A percentile compares a stretch with the other conserved stretches of the same genome.
Conservation (phyloP, 2,329 filamentous ascomycete species). For the Colletotrichum eleusines region DNA sequence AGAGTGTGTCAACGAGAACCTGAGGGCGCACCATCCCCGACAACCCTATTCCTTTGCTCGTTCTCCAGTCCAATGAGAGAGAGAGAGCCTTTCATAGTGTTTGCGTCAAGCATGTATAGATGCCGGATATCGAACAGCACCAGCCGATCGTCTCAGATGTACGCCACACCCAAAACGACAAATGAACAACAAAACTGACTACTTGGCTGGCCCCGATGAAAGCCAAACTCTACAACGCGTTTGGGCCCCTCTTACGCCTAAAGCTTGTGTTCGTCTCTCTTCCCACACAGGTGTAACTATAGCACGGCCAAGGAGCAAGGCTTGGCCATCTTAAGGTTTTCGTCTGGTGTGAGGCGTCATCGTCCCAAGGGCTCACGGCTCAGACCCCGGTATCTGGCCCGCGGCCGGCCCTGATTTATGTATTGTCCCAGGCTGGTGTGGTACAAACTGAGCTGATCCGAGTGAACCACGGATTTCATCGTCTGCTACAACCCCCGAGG, state of each 20-base stretch:
- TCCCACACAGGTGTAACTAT: neutral
- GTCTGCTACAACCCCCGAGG: too few relatives aligned
- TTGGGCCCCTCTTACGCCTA: neutral
- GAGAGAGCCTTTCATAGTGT: neutral
- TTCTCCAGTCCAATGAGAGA: conserved; percentile 17
- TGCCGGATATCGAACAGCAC: neutral
- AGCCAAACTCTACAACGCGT: neutral
- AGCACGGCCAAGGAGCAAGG: neutral
- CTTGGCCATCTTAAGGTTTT: neutral
- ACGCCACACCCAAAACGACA: neutral
- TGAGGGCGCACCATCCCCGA: conserved; percentile 1
- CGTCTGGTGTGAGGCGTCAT: neutral
- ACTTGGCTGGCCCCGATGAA: neutral
- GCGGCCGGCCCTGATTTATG: neutral
- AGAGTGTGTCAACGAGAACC: neutral
- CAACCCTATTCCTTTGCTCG: neutral
- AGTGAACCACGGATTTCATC: too few relatives aligned
- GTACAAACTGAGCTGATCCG: neutral
- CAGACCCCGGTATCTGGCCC: neutral
- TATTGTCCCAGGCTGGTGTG: neutral
- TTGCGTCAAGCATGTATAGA: neutral
- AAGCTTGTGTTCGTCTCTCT: neutral
- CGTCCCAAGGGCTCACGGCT: neutral
- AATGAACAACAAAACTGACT: neutral
- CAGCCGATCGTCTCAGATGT: neutral